These are phyloP conservation scores for Ceratocystis huliohia DNA, from an alignment of 2,329 filamentous ascomycete genomes.

Conservation along the genomic window DNA sequence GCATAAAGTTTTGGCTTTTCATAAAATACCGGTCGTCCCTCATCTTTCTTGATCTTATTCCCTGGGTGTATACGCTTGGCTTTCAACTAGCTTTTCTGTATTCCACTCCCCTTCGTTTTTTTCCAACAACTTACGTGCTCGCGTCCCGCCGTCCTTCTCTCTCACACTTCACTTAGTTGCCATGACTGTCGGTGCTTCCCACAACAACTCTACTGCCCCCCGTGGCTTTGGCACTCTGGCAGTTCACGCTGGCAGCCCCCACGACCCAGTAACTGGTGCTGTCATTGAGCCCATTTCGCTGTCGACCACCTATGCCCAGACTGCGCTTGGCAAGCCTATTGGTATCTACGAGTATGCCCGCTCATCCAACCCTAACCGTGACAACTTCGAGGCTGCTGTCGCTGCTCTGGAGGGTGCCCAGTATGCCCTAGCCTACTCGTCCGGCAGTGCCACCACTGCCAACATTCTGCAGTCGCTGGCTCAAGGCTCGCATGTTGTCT, in stretches of 20 bases:
- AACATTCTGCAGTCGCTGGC: slow-evolving; percentile 87
- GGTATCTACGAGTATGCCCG: slow-evolving; percentile 88
- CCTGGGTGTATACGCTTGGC: slow-evolving; percentile 1
- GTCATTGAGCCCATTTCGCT: slow-evolving; percentile 95
- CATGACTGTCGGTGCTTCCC: slow-evolving; percentile 20
- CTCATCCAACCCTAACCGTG: slow-evolving; percentile 85
- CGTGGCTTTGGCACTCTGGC: slow-evolving; percentile 84
- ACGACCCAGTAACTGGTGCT: slow-evolving; percentile 82
- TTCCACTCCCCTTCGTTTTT: not conserved
- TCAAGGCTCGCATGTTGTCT: slow-evolving; percentile 83
- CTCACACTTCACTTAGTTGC: not conserved
- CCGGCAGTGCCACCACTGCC: slow-evolving; percentile 86
- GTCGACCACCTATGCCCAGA: slow-evolving; percentile 93
- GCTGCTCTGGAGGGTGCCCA: slow-evolving; percentile 86
- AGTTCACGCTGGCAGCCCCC: slow-evolving; percentile 82
- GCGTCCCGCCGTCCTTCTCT: not conserved
- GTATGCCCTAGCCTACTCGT: slow-evolving; percentile 87
- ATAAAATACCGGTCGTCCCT: not conserved
- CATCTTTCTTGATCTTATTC: not conserved
- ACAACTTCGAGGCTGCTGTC: slow-evolving; percentile 85
- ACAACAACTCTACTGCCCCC: slow-evolving; percentile 45
- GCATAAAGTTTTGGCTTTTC: not conserved
- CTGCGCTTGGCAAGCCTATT: slow-evolving; percentile 71
- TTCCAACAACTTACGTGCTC: not conserved
- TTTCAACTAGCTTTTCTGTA: slow-evolving; percentile 10